Percentiles rank a stretch among this genome's conserved stretches.
Evolutionary conservation across 257 asterid genomes (phyloP).

Genomic region (Solanum tarapatanum): DNA sequence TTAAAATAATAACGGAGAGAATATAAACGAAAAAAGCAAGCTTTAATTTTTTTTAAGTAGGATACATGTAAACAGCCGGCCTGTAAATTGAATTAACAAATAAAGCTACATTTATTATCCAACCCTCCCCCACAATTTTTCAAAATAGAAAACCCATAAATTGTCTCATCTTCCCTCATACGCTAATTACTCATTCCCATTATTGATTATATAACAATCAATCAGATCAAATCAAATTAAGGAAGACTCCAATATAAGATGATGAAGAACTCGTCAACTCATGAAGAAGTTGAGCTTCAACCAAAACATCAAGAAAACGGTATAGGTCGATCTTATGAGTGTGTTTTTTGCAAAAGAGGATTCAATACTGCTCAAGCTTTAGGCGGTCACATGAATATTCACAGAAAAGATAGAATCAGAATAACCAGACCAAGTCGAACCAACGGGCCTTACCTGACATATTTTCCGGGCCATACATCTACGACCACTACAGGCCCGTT

Average conservation of each 20-base stretch:
- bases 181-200: not conserved
- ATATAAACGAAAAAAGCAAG: fast-evolving
- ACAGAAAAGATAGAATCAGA: constrained; percentile 46
- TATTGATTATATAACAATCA: not conserved
- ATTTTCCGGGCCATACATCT: constrained; percentile 7
- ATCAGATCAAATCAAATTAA: not conserved
- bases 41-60: no score
- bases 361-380: constrained; percentile 83
- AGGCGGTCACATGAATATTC: constrained; percentile 89
- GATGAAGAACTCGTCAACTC: not conserved
- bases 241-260: not conserved
- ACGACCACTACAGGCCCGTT: not conserved
- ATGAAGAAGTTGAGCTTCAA: constrained; percentile 3
- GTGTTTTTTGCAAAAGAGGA: constrained; percentile 75
- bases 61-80: not conserved
- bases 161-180: not conserved
- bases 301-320: constrained; percentile 21
- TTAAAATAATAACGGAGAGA: no score
- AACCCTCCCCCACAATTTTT: not conserved
- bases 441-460: constrained; percentile 4
- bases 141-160: not conserved
- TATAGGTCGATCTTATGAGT: constrained; percentile 57
- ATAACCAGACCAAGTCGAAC: constrained; percentile 15
- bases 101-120: not conserved
- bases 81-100: not conserved